Base-by-base conservation (phyloP, 1,139 yeast species). In the Saccharomyces hybrid region DNA sequence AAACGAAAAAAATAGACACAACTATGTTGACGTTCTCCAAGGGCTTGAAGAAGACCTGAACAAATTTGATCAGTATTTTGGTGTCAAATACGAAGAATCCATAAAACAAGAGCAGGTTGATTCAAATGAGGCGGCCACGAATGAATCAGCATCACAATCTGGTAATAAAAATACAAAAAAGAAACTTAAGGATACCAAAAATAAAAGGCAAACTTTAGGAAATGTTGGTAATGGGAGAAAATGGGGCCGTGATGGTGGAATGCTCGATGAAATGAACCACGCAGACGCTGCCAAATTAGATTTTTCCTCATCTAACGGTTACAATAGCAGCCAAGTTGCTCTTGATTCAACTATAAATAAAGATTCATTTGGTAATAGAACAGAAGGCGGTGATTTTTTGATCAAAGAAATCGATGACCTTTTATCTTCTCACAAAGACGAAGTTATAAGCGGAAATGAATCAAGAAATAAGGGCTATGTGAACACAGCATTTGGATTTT, bases 401-500 rank as follows among this genome's bases (percentile, higher is more conserved):
- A 68, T 68, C 29, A 66, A 63, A 44, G 71, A 68, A 54, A 68
- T 68, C 44, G 71, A 68, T 51, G 70, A 67, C 47, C 54, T 68
- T 12, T 53, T 68, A 42, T 53, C 61, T 2, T 54, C 59, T n/a
- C 58, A 57, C 12, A 59, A 59, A n/a, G 58, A 58, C 32, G 72
- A 73, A 34, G 72, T 75, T 41, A 65, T 73, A 27, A 73, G 73
- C 29, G 73, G 75, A 29, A 63, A 59, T 44, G 60, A 65, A 6
- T 46, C 61, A 2, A 56, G 58, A 16, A 47, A 63, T 9, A 65
- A 69, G 2, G 59, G 61, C 5, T 63, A 66, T 12, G 53, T 65
- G 0, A 63, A 65, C 27, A 69, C 71, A 4, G 73, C 82, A 2
- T 81, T 84, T 62, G 78, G 81, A 1, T 84, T 83, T 61, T 69